These are phyloP conservation scores for Theileria equi DNA, from an alignment of 169 alveolate genomes.

Conservation along the genomic window DNA sequence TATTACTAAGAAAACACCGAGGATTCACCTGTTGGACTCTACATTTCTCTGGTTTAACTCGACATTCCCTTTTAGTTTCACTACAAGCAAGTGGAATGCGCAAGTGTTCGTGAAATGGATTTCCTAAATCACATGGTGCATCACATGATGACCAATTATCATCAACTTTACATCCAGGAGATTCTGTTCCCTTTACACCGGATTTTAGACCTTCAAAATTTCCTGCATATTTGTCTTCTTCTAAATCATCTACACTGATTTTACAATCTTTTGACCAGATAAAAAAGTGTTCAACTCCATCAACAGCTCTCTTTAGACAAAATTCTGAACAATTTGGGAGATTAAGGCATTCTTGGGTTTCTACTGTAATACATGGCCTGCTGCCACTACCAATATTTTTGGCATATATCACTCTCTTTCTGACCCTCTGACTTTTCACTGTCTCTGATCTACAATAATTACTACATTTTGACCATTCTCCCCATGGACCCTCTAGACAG, in stretches of 20 bases:
- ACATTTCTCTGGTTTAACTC: constrained; percentile 5
- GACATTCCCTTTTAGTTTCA: constrained; percentile 4
- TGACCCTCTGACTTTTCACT: neutral
- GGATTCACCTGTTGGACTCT: neutral
- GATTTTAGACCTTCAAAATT: neutral
- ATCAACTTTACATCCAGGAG: constrained; percentile 11
- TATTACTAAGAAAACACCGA: neutral
- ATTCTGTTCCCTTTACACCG: neutral
- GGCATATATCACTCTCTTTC: constrained; percentile 31
- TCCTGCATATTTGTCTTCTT: neutral
- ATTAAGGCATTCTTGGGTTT: constrained; percentile 28
- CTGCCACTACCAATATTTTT: neutral
- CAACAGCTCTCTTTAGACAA: constrained; percentile 32
- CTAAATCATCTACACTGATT: neutral
- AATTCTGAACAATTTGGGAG: constrained; percentile 20
- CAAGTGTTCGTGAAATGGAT: neutral
- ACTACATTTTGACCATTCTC: constrained; percentile 59
- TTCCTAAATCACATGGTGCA: constrained; percentile 12
- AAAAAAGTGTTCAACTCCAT: constrained; percentile 26
- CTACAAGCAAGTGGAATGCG: constrained; percentile 8
- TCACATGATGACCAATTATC: constrained; percentile 51
- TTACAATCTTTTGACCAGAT: constrained; percentile 47
- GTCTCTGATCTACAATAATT: constrained; percentile 18
- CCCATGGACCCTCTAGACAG: no score
- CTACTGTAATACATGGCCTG: neutral